These are phyloP conservation scores for Atkinsonella hypoxylon DNA, from an alignment of 2,329 filamentous ascomycete species.

Conservation along the genomic window DNA sequence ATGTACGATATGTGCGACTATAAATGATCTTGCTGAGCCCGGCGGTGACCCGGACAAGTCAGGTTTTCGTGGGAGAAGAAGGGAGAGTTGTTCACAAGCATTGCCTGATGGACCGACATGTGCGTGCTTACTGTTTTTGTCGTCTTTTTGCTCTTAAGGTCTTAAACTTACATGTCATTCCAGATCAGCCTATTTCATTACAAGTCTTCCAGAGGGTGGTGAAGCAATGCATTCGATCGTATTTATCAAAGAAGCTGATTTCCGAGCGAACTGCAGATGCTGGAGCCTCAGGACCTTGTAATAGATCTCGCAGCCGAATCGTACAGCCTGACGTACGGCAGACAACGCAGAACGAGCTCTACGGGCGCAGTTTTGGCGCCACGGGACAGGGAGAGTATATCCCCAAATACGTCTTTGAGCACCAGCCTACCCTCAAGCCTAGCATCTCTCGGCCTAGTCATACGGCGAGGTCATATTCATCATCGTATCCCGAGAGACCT, in stretches of 20 bases:
- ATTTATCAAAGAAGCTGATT: conserved; percentile 17
- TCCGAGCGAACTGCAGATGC: not conserved
- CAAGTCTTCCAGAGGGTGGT: conserved; percentile 22
- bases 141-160: not conserved
- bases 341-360: not conserved
- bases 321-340: not conserved
- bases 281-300: not conserved
- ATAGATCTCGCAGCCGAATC: not conserved
- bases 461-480: conserved; percentile 28
- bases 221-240: conserved; percentile 21
- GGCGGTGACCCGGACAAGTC: conserved; percentile 7
- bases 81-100: conserved; percentile 1
- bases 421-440: conserved; percentile 24
- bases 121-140: not conserved
- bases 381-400: not conserved
- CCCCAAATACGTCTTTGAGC: conserved; percentile 22
- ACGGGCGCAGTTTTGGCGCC: not conserved
- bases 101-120: not conserved
- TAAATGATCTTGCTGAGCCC: conserved; percentile 56
- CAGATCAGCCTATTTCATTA: conserved; percentile 21
- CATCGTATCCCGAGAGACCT: conserved; percentile 30
- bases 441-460: conserved; percentile 17
- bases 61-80: conserved; percentile 2
- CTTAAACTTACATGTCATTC: not conserved
- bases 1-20: conserved; percentile 72